Evolutionary conservation across 2,329 filamentous ascomycete genomes (phyloP).

Genomic region (Ascochyta lentis): DNA sequence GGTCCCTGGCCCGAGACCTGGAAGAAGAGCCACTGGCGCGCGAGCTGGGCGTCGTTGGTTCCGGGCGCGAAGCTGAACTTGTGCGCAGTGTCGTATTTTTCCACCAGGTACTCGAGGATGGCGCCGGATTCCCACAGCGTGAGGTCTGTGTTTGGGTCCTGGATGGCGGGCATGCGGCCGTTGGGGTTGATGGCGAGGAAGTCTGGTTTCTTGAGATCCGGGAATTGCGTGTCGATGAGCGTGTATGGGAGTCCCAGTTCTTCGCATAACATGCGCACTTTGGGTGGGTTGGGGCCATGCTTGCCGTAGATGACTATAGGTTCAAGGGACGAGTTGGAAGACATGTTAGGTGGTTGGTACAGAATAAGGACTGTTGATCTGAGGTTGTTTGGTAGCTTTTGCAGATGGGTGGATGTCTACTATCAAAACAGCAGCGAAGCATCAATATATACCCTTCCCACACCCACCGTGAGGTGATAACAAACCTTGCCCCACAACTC

Average conservation of each 20-base stretch:
- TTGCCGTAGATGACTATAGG: constrained; percentile 34
- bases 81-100: constrained; percentile 52
- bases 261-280: constrained; percentile 55
- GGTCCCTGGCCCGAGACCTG: constrained; percentile 55
- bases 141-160: constrained; percentile 54
- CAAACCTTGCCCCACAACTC: too few species aligned
- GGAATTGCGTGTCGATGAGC: constrained; percentile 43
- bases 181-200: constrained; percentile 53
- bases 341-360: constrained; percentile 2
- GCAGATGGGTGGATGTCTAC: too few species aligned
- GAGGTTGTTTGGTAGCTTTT: too few species aligned
- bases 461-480: too few species aligned
- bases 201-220: constrained; percentile 50
- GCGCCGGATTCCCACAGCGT: constrained; percentile 56
- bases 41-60: constrained; percentile 47
- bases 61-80: constrained; percentile 46
- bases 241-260: constrained; percentile 54
- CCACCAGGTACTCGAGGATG: constrained; percentile 54
- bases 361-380: not conserved
- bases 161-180: constrained; percentile 52
- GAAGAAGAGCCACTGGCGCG: constrained; percentile 56
- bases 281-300: constrained; percentile 51
- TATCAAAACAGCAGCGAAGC: too few species aligned
- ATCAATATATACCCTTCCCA: too few species aligned
- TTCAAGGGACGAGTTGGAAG: constrained; percentile 19